Conservation (phyloP, 306 rosid genomes). For the Trifolium dubium region DNA sequence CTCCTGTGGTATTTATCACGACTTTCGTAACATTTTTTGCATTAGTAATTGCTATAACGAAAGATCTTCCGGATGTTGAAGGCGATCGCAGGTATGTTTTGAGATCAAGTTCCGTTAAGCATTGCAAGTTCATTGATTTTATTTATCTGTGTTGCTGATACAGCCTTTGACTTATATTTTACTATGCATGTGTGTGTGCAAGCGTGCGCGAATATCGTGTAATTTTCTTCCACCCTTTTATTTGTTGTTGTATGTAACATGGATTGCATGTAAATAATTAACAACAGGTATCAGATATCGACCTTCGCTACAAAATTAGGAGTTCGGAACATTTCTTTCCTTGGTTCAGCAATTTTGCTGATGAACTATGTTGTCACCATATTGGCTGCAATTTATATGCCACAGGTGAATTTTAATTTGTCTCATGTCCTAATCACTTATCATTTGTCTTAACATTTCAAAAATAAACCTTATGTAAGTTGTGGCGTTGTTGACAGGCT, state of each 20-base stretch:
- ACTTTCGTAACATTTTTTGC: conserved; percentile 91
- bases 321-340: conserved; percentile 84
- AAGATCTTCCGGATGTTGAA: conserved; percentile 98
- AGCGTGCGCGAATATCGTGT: background rate
- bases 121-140: conserved; percentile 34
- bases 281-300: conserved; percentile 81
- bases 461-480: conserved; percentile 19
- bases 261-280: conserved; percentile 35
- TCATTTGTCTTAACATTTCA: conserved; percentile 2
- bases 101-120: conserved; percentile 21
- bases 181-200: background rate
- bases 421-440: conserved; percentile 17
- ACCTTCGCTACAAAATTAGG: conserved; percentile 96
- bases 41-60: conserved; percentile 93
- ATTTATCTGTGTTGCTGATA: conserved; percentile 34
- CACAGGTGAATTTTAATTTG: conserved; percentile 63
- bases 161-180: background rate
- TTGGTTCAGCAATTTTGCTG: conserved; percentile 92
- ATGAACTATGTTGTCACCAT: conserved; percentile 76
- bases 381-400: conserved; percentile 73
- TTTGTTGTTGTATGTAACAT: conserved; percentile 23
- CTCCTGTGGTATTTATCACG: conserved; percentile 91
- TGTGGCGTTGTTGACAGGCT: conserved; percentile 63
- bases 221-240: background rate
- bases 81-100: conserved; percentile 90